A percentile compares a stretch with the other conserved stretches of the same genome.
phyloP scores from a whole-genome alignment of 352 stramenopile genomes.

The Lagenidium sp. region DNA sequence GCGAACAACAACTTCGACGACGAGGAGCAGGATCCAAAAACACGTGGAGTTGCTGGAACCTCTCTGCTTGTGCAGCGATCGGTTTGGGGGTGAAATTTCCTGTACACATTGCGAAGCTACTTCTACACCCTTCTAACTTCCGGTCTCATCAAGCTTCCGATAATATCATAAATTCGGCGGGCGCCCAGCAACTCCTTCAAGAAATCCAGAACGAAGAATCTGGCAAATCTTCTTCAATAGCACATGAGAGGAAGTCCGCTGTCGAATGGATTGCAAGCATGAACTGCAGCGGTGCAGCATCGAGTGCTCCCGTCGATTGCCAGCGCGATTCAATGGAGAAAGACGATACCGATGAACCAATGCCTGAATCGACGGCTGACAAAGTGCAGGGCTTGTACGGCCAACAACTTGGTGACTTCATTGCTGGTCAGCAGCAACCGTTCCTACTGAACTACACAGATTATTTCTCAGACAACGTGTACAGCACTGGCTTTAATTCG shows the following conservation, averaged over 20 bases:
- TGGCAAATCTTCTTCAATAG: neutral
- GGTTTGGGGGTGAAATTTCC: slow-evolving; percentile 80
- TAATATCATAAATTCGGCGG: slow-evolving; percentile 74
- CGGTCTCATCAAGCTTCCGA: slow-evolving; percentile 79
- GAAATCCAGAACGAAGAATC: too few relatives aligned
- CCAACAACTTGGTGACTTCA: slow-evolving; percentile 46
- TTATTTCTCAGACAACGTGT: slow-evolving; percentile 69
- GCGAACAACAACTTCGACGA: slow-evolving; percentile 81
- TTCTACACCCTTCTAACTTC: slow-evolving; percentile 79
- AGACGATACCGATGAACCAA: neutral
- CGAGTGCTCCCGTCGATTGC: too few relatives aligned
- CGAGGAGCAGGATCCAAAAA: slow-evolving; percentile 81
- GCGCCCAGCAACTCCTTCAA: slow-evolving; percentile 40
- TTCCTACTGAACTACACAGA: slow-evolving; percentile 71
- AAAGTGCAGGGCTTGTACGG: slow-evolving; percentile 35
- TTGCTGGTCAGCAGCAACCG: slow-evolving; percentile 62
- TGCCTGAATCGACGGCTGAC: neutral
- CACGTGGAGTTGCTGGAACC: slow-evolving; percentile 85
- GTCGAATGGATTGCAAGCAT: slow-evolving; percentile 13
- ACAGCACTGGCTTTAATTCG: slow-evolving; percentile 69
- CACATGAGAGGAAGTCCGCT: slow-evolving; percentile 5
- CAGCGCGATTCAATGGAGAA: too few relatives aligned
- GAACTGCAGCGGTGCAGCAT: too few relatives aligned
- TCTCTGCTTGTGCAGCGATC: slow-evolving; percentile 75
- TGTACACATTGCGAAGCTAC: slow-evolving; percentile 39